Base-by-base conservation (phyloP, 345 rosid species). In the Camelina neglecta region DNA sequence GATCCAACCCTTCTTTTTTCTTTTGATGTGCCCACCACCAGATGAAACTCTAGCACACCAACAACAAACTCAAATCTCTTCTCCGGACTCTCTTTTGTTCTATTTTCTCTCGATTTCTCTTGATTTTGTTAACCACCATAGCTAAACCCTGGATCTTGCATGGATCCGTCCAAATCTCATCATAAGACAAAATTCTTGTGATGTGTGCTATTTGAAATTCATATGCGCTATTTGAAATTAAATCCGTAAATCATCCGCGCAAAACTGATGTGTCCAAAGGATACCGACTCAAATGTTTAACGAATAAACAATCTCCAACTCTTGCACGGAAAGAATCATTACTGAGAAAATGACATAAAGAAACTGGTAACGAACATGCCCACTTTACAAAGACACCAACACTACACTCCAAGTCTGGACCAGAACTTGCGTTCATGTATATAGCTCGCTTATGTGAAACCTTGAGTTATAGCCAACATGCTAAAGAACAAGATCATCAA, bases 311-410 rank as follows among this genome's bases (percentile, higher is more conserved):
- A 45, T 60, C 23, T 75, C 58, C 55, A 69, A 76, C 33, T 62
- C 75, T 69, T 69, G 41, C 71, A 69, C 80, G 76, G 24, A 71
- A 77, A 76, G 80, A 76, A 77, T 65, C 80, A 71, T 57, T 15
- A 20, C 29, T 24, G 4, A 71, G 55, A 71, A 77, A 71, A 77
- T 57, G 76, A 77, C 80, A 71, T 49, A 57, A 50, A 64, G 80
- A 77, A 64, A 71, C 76, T 71, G 60, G 67, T 57, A 77, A 77
- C 67, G 29, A 64, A 77, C 47, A 61, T 64, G 72, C 80, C 72
- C 72, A 71, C 76, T 71, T 71, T 71, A 77, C 76, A 65, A 77
- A 71, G 47, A 71, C 67, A 47, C 38, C 61, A 54, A 54, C 76
- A 71, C 80, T 56, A 71, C 59, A 57, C 76, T 71, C 72, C 72